These are phyloP conservation scores for Lodderomyces metapsilosis DNA, from an alignment of 1,139 yeast genomes.

Conservation along the genomic window DNA sequence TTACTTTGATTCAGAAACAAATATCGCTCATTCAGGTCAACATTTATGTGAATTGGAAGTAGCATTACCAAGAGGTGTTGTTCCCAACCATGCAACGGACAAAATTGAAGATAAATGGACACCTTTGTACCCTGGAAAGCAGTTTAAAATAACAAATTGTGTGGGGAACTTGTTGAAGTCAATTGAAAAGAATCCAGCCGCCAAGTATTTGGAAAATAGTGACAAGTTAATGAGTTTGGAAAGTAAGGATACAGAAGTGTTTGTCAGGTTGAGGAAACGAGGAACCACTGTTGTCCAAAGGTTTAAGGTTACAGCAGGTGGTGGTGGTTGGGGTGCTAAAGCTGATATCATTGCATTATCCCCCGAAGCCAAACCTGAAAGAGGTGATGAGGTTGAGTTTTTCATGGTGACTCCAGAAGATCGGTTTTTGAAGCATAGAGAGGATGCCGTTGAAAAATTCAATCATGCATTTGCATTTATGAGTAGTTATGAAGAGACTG, in stretches of 20 bases:
- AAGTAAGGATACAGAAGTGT: conserved; percentile 49
- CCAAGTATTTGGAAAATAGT: conserved; percentile 47
- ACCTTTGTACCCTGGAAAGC: conserved; percentile 21
- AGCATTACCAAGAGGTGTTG: conserved; percentile 20
- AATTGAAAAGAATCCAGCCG: conserved; percentile 50
- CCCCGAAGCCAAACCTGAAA: conserved; percentile 46
- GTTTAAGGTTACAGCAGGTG: conserved; percentile 58
- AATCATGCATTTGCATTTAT: conserved; percentile 22
- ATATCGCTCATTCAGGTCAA: conserved; percentile 23
- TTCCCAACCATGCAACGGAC: conserved; percentile 19
- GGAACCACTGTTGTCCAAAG: conserved; percentile 19
- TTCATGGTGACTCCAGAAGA: conserved; percentile 45
- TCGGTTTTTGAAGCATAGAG: conserved; percentile 14
- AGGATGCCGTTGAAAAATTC: conserved; percentile 8
- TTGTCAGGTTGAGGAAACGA: conserved; percentile 31
- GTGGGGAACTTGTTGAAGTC: conserved; percentile 53
- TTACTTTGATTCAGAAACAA: conserved; percentile 21
- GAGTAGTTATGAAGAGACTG: conserved; percentile 32
- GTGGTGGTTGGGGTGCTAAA: conserved; percentile 68
- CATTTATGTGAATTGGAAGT: conserved; percentile 30
- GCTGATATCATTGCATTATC: conserved; percentile 59
- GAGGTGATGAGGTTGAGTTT: conserved; percentile 50
- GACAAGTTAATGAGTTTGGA: conserved; percentile 40
- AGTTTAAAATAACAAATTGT: conserved; percentile 39
- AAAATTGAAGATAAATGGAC: conserved; percentile 33